A percentile compares a stretch with the other conserved stretches of the same genome.
These are phyloP conservation scores for barrel medic (Medicago truncatula) DNA, from an alignment of 306 rosid genomes.

Conservation along the genomic window DNA sequence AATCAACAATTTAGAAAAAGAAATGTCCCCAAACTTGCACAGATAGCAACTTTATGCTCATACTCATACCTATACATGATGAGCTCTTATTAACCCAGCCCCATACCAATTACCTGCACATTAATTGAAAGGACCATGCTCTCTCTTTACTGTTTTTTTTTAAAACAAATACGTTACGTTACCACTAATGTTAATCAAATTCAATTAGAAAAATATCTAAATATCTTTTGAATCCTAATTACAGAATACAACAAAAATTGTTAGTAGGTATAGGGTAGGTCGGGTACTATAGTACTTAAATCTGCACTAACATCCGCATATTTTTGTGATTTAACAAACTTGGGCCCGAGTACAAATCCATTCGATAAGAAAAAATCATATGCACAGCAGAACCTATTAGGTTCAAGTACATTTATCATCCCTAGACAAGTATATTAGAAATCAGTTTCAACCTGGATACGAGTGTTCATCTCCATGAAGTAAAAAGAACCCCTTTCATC, in stretches of 20 bases:
- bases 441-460: conserved; percentile 77
- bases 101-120: neutral
- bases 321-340: neutral
- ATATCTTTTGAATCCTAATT: neutral
- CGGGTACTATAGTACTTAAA: neutral
- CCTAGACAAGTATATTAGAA: conserved; percentile 28
- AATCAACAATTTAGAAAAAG: neutral
- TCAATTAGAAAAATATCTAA: neutral
- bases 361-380: neutral
- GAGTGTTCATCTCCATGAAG: conserved; percentile 99
- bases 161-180: neutral
- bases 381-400: neutral
- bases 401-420: conserved; percentile 2
- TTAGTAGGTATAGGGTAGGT: neutral
- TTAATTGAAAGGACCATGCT: neutral
- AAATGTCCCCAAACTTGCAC: conserved; percentile 1
- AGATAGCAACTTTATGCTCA: conserved; percentile 6
- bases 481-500: conserved; percentile 98
- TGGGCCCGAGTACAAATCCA: neutral
- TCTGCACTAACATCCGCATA: neutral
- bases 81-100: conserved; percentile 3
- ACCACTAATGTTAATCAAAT: neutral
- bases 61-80: neutral
- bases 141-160: conserved; percentile 1
- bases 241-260: neutral